phyloP scores from a whole-genome alignment of 768 basidiomycete genomes.

The Filobasidium wieringae region DNA sequence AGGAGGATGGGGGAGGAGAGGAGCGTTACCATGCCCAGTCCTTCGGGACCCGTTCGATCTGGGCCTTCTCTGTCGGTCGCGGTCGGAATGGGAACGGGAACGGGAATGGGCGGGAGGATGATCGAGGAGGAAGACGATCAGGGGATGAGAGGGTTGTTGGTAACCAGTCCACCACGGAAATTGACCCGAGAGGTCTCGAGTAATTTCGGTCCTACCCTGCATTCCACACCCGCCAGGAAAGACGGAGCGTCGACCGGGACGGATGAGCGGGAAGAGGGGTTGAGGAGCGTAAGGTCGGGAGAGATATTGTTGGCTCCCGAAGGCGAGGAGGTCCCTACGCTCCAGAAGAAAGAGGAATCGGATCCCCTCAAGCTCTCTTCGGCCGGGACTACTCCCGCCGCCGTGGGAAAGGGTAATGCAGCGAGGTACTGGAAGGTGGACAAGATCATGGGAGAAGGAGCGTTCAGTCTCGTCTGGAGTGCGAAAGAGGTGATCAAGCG shows the following conservation, averaged over 20 bases:
- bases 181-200: neutral
- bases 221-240: too few species aligned
- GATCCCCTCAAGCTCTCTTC: too few species aligned
- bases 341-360: neutral
- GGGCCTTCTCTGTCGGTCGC: too few species aligned
- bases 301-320: neutral
- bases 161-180: neutral
- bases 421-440: conserved; percentile 22
- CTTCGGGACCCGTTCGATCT: neutral
- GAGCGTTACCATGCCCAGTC: neutral
- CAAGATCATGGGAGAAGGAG: conserved; percentile 34
- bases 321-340: neutral
- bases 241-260: too few species aligned
- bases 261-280: neutral
- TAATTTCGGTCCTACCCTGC: neutral
- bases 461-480: conserved; percentile 36
- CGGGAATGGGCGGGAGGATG: neutral
- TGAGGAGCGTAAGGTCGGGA: neutral
- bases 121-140: neutral
- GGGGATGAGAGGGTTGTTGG: neutral
- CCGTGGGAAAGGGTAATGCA: neutral
- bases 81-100: neutral
- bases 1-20: neutral
- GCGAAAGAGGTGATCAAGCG: conserved; percentile 8
- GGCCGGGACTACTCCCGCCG: neutral